phyloP scores from a whole-genome alignment of 768 basidiomycete species.

The Russula dissimulans region DNA sequence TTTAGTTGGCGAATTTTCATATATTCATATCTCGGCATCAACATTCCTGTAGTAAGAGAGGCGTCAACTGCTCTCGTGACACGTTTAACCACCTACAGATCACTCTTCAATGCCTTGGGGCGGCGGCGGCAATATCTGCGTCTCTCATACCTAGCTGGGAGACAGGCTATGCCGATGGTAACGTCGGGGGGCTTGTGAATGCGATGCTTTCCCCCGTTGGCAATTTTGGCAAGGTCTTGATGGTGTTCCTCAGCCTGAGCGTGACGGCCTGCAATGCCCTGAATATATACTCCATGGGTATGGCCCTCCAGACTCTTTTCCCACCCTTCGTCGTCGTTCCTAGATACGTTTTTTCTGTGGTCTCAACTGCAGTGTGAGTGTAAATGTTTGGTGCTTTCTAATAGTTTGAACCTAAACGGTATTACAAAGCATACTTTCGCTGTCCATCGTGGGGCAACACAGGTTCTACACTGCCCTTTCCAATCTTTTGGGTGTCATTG shows the following conservation, averaged over 20 bases:
- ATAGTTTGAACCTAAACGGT: not conserved
- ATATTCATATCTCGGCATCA: conserved; percentile 58
- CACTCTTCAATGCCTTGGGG: conserved; percentile 49
- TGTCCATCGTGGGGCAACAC: conserved; percentile 61
- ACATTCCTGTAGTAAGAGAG: conserved; percentile 45
- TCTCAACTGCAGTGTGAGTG: conserved; percentile 58
- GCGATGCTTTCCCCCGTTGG: conserved; percentile 54
- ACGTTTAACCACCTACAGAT: conserved; percentile 21
- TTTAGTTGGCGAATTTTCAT: conserved; percentile 50
- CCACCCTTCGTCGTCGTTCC: conserved; percentile 52
- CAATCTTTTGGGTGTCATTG: conserved; percentile 58
- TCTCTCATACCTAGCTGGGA: conserved; percentile 48
- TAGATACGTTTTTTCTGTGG: conserved; percentile 57
- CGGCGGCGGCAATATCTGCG: conserved; percentile 53
- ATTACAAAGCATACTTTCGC: conserved; percentile 44
- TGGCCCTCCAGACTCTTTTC: conserved; percentile 62
- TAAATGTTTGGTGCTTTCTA: not conserved
- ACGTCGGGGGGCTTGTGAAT: conserved; percentile 53
- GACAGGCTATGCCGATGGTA: conserved; percentile 41
- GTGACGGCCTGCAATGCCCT: conserved; percentile 75
- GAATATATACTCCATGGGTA: conserved; percentile 72
- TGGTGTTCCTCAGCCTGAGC: conserved; percentile 65
- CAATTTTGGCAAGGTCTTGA: conserved; percentile 61
- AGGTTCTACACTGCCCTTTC: conserved; percentile 56
- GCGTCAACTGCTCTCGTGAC: not conserved